Evolutionary conservation across 768 basidiomycete genomes (phyloP).

Genomic region (Suillus bovinus): DNA sequence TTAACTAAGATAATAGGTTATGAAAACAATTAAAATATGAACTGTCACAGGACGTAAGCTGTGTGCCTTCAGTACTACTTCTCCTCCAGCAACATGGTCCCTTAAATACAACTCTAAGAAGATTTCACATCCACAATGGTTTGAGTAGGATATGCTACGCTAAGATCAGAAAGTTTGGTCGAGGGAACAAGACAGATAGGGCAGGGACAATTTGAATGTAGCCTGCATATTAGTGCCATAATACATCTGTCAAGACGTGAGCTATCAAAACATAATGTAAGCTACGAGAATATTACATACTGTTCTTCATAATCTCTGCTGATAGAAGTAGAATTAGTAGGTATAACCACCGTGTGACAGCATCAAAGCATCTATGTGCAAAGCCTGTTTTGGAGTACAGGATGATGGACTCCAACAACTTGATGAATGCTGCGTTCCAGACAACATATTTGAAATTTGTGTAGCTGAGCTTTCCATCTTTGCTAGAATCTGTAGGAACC

Average conservation of each 20-base stretch:
- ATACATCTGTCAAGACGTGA: no score
- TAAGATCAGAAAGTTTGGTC: conserved; percentile 24
- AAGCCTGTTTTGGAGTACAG: conserved; percentile 14
- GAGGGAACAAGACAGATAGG: conserved; percentile 37
- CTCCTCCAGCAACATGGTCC: conserved; percentile 18
- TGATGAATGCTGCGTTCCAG: conserved; percentile 23
- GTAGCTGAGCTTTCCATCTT: conserved; percentile 15
- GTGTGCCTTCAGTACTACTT: conserved; percentile 12
- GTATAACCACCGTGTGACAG: conserved; percentile 21
- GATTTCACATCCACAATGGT: neutral
- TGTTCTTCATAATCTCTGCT: conserved; percentile 32
- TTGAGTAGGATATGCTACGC: conserved; percentile 8
- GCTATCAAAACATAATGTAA: no score
- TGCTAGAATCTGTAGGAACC: neutral
- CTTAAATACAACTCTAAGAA: neutral
- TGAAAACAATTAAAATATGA: neutral
- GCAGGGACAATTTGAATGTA: conserved; percentile 31
- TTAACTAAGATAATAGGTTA: neutral
- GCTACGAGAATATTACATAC: conserved; percentile 7
- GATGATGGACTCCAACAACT: conserved; percentile 14
- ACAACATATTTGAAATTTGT: conserved; percentile 20
- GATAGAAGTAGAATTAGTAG: conserved; percentile 24
- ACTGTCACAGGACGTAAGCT: conserved; percentile 16
- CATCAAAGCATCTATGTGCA: conserved; percentile 28
- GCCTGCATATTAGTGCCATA: conserved; percentile 37